Conservation (phyloP, 1,139 yeast genomes). For the Dujonia santamariae region DNA sequence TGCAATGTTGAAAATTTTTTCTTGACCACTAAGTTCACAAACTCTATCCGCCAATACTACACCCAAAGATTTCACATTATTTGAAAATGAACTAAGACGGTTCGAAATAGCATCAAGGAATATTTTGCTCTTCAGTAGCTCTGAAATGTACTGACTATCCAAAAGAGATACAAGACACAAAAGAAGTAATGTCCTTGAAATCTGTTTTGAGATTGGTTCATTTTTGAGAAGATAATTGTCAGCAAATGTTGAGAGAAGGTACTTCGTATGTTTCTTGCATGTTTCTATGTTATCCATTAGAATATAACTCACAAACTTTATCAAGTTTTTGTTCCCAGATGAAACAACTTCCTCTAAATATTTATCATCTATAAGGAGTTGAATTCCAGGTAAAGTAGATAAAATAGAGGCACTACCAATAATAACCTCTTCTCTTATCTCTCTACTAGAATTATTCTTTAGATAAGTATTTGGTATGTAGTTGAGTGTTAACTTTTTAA, state of each 20-base stretch:
- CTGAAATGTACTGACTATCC: constrained; percentile 13
- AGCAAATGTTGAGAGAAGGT: constrained; percentile 12
- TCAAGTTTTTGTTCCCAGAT: not conserved
- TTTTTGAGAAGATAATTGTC: constrained; percentile 22
- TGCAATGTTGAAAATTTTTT: constrained; percentile 36
- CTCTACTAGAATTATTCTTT: not conserved
- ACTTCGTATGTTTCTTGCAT: constrained; percentile 1
- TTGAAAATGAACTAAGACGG: constrained; percentile 43
- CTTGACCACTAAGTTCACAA: constrained; percentile 31
- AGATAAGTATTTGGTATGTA: not conserved
- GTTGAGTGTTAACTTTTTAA: constrained; percentile 12
- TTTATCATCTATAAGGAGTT: constrained; percentile 3
- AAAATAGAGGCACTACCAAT: not conserved
- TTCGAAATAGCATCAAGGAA: constrained; percentile 44
- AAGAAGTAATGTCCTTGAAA: constrained; percentile 31
- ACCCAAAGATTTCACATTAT: constrained; percentile 40
- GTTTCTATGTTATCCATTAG: not conserved
- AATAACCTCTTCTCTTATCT: not conserved
- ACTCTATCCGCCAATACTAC: constrained; percentile 45
- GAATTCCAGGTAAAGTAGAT: not conserved
- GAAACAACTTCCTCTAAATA: constrained; percentile 6
- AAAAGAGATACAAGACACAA: constrained; percentile 24
- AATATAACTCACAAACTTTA: not conserved
- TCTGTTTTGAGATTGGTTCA: constrained; percentile 36
- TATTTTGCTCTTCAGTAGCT: constrained; percentile 20